phyloP scores from a whole-genome alignment of 805 yeast species.

The Ogataea philodendri region DNA sequence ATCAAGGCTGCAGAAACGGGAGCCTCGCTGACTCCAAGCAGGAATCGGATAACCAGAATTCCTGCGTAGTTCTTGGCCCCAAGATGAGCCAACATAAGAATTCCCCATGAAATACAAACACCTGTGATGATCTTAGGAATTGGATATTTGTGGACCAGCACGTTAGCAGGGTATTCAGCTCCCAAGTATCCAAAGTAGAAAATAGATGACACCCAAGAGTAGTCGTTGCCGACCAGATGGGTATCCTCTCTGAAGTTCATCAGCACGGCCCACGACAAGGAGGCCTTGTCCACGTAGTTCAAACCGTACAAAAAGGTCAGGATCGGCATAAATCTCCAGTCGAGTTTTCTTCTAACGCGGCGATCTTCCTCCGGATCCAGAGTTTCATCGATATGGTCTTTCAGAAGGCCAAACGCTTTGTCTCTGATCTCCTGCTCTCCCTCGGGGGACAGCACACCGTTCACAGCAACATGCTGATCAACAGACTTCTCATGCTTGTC shows the following conservation, averaged over 20 bases:
- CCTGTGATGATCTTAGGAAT: slow-evolving; percentile 48
- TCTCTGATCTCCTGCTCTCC: slow-evolving; percentile 7
- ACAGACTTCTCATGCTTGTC: background rate
- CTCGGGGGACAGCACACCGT: slow-evolving; percentile 3
- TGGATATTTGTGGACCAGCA: slow-evolving; percentile 53
- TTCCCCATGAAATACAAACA: slow-evolving; percentile 60
- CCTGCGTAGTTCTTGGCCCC: slow-evolving; percentile 42
- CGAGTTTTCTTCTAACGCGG: slow-evolving; percentile 37
- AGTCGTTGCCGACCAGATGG: slow-evolving; percentile 42
- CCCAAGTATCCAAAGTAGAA: slow-evolving; percentile 40
- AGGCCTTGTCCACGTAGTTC: slow-evolving; percentile 24
- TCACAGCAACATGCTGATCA: background rate
- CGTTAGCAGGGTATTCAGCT: slow-evolving; percentile 53
- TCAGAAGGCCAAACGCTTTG: slow-evolving; percentile 7
- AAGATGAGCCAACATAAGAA: slow-evolving; percentile 50
- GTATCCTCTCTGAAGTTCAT: slow-evolving; percentile 52
- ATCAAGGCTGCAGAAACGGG: slow-evolving; percentile 57
- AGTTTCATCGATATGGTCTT: slow-evolving; percentile 4
- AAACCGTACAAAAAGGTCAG: slow-evolving; percentile 24
- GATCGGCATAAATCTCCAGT: slow-evolving; percentile 37
- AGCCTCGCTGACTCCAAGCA: slow-evolving; percentile 52
- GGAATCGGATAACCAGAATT: slow-evolving; percentile 43
- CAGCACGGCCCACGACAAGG: slow-evolving; percentile 43
- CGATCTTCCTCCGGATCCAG: slow-evolving; percentile 30
- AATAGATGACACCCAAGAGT: slow-evolving; percentile 34